Conservation (phyloP, 257 asterid genomes). For the Lycium barbarum region DNA sequence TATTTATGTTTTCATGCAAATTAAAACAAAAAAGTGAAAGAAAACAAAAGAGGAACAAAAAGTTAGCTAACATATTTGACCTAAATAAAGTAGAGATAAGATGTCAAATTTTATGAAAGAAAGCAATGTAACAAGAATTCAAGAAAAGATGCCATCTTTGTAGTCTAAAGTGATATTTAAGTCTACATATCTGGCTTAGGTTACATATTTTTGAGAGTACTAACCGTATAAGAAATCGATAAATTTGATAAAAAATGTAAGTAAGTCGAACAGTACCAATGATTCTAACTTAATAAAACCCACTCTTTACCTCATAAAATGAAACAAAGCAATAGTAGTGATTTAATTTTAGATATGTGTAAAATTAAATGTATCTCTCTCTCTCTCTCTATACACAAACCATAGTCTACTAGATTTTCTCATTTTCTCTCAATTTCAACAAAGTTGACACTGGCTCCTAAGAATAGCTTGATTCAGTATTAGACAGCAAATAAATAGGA, state of each 20-base stretch:
- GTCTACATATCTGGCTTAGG: background rate
- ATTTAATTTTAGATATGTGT: background rate
- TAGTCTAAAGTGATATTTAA: background rate
- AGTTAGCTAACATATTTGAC: background rate
- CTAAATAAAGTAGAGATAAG: background rate
- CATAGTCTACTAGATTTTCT: no score
- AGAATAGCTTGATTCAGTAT: no score
- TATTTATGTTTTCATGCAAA: conserved; percentile 1
- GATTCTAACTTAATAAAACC: background rate
- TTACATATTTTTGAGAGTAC: background rate
- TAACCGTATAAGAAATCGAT: background rate
- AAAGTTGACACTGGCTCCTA: no score
- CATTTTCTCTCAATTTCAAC: no score
- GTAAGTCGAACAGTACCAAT: background rate
- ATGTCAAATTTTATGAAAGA: background rate
- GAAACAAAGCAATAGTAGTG: background rate
- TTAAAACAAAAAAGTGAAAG: background rate
- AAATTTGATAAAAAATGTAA: background rate
- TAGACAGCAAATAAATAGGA: no score
- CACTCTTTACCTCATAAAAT: background rate
- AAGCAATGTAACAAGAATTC: background rate
- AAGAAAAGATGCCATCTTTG: background rate
- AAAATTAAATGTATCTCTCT: no score
- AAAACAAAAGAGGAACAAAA: background rate
- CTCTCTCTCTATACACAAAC: no score